phyloP scores from a whole-genome alignment of 2,329 filamentous ascomycete species.

The Fusarium decemcellulare region DNA sequence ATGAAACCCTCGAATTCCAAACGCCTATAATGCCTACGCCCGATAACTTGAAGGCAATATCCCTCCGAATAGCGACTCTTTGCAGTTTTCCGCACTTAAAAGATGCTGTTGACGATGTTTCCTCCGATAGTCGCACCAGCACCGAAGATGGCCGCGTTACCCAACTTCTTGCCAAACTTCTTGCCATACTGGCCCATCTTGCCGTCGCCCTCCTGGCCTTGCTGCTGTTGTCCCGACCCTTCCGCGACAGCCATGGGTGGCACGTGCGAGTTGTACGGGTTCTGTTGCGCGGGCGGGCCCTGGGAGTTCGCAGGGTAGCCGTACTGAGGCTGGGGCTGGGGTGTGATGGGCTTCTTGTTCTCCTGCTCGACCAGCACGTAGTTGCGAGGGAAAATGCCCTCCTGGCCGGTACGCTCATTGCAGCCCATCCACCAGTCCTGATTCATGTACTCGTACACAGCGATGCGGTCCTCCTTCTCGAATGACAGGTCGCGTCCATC shows the following conservation, averaged over 20 bases:
- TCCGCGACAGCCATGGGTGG: conserved; percentile 82
- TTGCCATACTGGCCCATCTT: conserved; percentile 85
- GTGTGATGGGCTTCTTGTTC: conserved; percentile 55
- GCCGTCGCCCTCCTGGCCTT: conserved; percentile 59
- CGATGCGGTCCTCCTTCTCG: conserved; percentile 83
- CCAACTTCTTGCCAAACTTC: conserved; percentile 95
- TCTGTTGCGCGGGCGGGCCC: conserved; percentile 64
- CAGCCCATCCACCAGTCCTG: conserved; percentile 96
- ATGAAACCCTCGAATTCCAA: conserved; percentile 18
- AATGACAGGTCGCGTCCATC: conserved; percentile 88
- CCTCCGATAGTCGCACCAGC: conserved; percentile 92
- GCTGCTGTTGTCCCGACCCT: conserved; percentile 57
- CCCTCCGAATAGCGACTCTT: neutral
- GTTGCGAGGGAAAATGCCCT: conserved; percentile 95
- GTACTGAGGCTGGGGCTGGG: conserved; percentile 53
- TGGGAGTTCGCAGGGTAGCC: conserved; percentile 57
- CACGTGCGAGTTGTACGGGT: conserved; percentile 78
- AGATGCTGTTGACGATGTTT: conserved; percentile 92
- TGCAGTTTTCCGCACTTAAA: conserved; percentile 63
- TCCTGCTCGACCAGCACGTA: conserved; percentile 86
- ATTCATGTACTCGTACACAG: conserved; percentile 94
- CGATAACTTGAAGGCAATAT: conserved; percentile 1
- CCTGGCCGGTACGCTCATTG: conserved; percentile 84
- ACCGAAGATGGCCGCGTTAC: conserved; percentile 88
- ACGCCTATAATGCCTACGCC: conserved; percentile 33